Percentiles rank a stretch among this genome's conserved stretches.
Conservation (phyloP, 352 stramenopile species). For the Phytophthora vignae region DNA sequence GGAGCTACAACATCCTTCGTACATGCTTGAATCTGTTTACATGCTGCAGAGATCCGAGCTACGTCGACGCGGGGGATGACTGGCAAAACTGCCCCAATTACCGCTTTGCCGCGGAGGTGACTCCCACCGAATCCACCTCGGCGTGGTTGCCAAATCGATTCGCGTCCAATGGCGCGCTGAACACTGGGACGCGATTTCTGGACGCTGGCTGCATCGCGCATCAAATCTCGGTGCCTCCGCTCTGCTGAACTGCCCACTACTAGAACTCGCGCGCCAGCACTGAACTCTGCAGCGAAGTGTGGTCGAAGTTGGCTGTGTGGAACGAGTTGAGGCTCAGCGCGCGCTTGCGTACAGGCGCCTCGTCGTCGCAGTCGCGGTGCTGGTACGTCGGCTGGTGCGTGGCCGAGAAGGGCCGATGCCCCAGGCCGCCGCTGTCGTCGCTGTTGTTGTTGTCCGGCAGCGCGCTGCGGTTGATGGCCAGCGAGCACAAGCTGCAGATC, state of each 20-base stretch:
- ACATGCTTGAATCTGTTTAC: background rate
- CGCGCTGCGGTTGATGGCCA: constrained; percentile 77
- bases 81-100: background rate
- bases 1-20: background rate
- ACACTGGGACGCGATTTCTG: constrained; percentile 25
- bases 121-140: too few species aligned
- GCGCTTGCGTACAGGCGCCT: constrained; percentile 46
- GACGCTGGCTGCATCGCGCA: constrained; percentile 19
- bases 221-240: constrained; percentile 15
- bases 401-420: constrained; percentile 60
- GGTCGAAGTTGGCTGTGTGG: constrained; percentile 85
- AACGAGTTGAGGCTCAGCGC: constrained; percentile 80
- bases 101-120: background rate
- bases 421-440: constrained; percentile 43
- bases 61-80: background rate
- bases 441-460: constrained; percentile 56
- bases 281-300: constrained; percentile 62
- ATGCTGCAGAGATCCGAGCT: background rate
- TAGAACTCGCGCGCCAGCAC: constrained; percentile 58
- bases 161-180: constrained; percentile 14
- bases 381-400: constrained; percentile 37
- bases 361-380: constrained; percentile 41
- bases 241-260: background rate
- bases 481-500: constrained; percentile 82
- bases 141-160: background rate